Percentiles rank a stretch among this genome's conserved stretches.
Conservation (phyloP, 2,329 filamentous ascomycete species). For the Colletotrichum chlorophyti region DNA sequence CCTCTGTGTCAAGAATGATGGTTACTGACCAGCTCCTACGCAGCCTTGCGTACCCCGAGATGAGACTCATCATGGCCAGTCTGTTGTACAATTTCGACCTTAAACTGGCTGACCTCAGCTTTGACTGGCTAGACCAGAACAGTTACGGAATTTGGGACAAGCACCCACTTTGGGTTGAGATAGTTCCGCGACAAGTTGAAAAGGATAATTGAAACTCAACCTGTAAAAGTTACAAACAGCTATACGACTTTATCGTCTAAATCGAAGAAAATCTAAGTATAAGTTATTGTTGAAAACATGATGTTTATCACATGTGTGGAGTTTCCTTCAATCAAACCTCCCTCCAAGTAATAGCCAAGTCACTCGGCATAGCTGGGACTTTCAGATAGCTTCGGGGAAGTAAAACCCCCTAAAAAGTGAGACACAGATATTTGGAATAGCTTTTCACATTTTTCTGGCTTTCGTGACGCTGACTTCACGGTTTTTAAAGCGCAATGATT, state of each 20-base stretch:
- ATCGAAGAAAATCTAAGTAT: not conserved
- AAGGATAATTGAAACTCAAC: not conserved
- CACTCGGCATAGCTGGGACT: not conserved
- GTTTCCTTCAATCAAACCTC: not conserved
- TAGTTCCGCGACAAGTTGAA: not conserved
- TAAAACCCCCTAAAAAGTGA: not conserved
- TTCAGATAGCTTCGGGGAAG: not conserved
- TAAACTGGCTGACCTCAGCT: slow-evolving; percentile 40
- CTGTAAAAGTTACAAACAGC: not conserved
- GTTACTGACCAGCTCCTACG: not conserved
- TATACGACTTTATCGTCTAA: not conserved
- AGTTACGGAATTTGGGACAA: slow-evolving; percentile 27
- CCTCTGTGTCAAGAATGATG: not conserved
- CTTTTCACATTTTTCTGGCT: not conserved
- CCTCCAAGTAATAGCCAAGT: not conserved
- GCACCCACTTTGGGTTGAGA: slow-evolving; percentile 21
- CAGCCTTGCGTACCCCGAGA: slow-evolving; percentile 53
- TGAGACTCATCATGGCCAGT: slow-evolving; percentile 53
- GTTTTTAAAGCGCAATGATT: not conserved
- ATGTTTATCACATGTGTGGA: not conserved
- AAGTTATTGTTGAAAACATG: not conserved
- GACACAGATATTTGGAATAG: too few relatives aligned
- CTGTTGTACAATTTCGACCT: slow-evolving; percentile 55
- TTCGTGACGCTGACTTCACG: too few relatives aligned
- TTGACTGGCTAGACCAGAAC: slow-evolving; percentile 41